Evolutionary conservation across 495 filamentous ascomycete genomes (phyloP).

Genomic region (Neurospora sp.): DNA sequence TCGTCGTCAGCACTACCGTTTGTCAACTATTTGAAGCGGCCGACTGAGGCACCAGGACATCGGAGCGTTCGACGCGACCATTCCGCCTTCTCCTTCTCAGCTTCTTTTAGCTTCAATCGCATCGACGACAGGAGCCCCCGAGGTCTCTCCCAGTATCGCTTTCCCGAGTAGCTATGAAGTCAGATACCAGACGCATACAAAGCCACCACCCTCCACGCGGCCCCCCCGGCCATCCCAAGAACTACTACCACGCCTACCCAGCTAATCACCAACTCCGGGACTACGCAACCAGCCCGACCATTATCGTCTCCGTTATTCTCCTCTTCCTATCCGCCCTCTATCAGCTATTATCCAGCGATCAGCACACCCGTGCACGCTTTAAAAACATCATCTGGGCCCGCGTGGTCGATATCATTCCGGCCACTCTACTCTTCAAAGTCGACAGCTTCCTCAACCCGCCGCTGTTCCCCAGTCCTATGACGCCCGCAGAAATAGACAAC

Average conservation of each 20-base stretch:
- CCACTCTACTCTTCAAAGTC: conserved; percentile 47
- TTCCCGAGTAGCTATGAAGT: conserved; percentile 12
- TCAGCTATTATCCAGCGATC: conserved; percentile 11
- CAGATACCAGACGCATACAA: conserved; percentile 17
- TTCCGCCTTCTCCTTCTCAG: background rate
- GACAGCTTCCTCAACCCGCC: conserved; percentile 38
- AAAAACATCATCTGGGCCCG: conserved; percentile 51
- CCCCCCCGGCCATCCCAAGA: conserved; percentile 9
- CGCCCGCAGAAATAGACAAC: conserved; percentile 8
- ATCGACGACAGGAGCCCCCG: background rate
- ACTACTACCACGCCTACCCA: conserved; percentile 14
- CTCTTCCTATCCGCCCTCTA: conserved; percentile 35
- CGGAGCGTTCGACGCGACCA: background rate
- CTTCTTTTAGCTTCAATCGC: background rate
- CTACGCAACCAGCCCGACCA: conserved; percentile 21
- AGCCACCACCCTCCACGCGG: conserved; percentile 16
- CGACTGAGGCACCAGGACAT: background rate
- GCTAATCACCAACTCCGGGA: conserved; percentile 15
- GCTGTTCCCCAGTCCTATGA: conserved; percentile 18
- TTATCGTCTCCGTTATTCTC: conserved; percentile 29
- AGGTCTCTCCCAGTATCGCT: background rate
- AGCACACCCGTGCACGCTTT: background rate
- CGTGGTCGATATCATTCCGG: conserved; percentile 51
- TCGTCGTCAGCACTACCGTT: background rate
- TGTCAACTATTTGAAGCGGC: background rate